These are phyloP conservation scores for Coniferiporia sulphurascens DNA, from an alignment of 1,284 basidiomycete species.

Conservation along the genomic window DNA sequence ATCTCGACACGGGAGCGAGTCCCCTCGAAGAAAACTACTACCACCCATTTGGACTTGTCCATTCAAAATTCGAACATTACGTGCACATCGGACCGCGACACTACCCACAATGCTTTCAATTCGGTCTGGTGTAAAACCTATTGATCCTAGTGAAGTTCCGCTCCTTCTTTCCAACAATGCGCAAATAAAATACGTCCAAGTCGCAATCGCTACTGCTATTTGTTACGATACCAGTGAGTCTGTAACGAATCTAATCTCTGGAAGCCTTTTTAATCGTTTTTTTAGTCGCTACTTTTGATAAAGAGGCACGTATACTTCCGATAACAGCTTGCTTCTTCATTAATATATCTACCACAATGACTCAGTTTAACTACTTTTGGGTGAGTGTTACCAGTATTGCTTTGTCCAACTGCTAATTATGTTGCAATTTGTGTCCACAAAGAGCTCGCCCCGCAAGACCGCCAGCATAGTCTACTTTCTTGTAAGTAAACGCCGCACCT, in stretches of 20 bases:
- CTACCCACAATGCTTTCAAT: too few species aligned
- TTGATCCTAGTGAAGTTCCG: too few species aligned
- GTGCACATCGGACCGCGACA: too few species aligned
- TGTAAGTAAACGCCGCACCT: too few species aligned
- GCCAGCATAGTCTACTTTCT: too few species aligned
- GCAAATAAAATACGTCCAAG: not conserved
- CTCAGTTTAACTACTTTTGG: not conserved
- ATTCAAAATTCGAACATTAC: not conserved
- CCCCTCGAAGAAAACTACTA: too few species aligned
- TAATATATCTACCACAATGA: not conserved
- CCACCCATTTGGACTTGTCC: too few species aligned
- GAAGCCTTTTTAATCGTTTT: not conserved
- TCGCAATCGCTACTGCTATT: not conserved
- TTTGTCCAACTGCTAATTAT: not conserved
- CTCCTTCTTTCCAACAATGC: not conserved
- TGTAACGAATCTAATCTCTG: too few species aligned
- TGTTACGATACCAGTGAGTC: conserved; percentile 5
- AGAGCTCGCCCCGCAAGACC: too few species aligned
- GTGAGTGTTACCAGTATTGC: not conserved
- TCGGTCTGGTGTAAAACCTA: too few species aligned
- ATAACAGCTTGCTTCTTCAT: too few species aligned
- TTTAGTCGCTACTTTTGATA: not conserved
- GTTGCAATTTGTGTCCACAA: not conserved
- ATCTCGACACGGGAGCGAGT: not conserved
- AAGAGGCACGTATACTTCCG: too few species aligned